A percentile compares a stretch with the other conserved stretches of the same genome.
Conservation (phyloP, 192 early-diverging fungal genomes). For the Oehlia diaphana region DNA sequence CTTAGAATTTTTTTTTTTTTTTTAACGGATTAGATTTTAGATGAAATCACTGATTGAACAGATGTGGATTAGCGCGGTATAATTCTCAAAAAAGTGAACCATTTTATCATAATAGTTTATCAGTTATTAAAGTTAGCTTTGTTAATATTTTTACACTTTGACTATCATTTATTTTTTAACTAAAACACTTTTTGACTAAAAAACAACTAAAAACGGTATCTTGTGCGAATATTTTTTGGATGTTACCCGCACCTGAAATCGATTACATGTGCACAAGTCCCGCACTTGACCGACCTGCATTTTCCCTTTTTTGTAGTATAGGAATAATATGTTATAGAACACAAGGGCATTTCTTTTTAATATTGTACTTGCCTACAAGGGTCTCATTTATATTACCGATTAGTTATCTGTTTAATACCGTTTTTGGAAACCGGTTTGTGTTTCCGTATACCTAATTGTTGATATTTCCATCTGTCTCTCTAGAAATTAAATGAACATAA, state of each 20-base stretch:
- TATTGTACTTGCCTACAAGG: background rate
- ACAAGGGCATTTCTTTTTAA: background rate
- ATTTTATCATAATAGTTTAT: too few species aligned
- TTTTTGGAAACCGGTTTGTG: background rate
- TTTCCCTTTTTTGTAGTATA: slow-evolving; percentile 2
- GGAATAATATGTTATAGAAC: background rate
- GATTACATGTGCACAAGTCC: background rate
- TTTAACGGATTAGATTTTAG: background rate
- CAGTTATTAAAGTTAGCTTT: too few species aligned
- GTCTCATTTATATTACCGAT: background rate
- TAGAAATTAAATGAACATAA: background rate
- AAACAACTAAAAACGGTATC: background rate
- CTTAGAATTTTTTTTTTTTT: too few species aligned
- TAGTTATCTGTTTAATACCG: background rate
- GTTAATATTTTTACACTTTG: too few species aligned
- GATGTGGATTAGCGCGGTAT: background rate
- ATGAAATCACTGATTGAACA: background rate
- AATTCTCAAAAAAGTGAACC: background rate
- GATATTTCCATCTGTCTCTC: background rate
- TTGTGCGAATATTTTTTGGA: background rate
- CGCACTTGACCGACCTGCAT: background rate
- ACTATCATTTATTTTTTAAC: background rate
- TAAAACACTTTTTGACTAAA: too few species aligned
- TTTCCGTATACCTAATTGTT: background rate
- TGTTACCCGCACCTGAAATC: background rate